phyloP scores from a whole-genome alignment of 1,139 yeast species.

The Nakaseomyces delphensis region DNA sequence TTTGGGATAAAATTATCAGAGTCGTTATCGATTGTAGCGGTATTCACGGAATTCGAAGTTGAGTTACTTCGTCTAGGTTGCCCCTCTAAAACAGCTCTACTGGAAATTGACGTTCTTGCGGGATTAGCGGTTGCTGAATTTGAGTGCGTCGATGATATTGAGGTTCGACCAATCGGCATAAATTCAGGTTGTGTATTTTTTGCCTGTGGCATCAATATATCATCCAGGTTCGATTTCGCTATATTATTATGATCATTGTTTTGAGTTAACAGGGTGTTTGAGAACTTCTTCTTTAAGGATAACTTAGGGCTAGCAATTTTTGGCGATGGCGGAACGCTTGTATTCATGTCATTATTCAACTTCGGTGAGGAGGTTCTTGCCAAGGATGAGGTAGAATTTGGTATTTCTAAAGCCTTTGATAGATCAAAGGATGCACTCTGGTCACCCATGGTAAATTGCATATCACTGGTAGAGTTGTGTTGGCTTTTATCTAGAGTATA shows the following conservation, averaged over 20 bases:
- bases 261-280: conserved; percentile 11
- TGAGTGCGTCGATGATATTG: background rate
- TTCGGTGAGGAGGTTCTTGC: background rate
- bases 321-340: conserved; percentile 6
- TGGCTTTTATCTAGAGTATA: background rate
- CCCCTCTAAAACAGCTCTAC: background rate
- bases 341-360: background rate
- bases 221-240: conserved; percentile 7
- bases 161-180: background rate
- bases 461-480: background rate
- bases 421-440: conserved; percentile 25
- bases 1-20: background rate
- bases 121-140: background rate
- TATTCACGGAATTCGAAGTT: conserved; percentile 2
- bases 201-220: background rate
- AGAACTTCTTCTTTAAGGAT: conserved; percentile 16
- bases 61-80: conserved; percentile 3
- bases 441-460: conserved; percentile 5
- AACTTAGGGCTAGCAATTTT: conserved; percentile 13
- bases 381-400: conserved; percentile 10
- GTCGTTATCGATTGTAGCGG: background rate
- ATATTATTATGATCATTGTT: conserved; percentile 6
- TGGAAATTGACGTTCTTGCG: conserved; percentile 2
- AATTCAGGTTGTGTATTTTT: background rate
- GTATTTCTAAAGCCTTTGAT: conserved; percentile 29